Evolutionary conservation across 140 eudicot genomes (phyloP).

Genomic region (Cichorium intybus): DNA sequence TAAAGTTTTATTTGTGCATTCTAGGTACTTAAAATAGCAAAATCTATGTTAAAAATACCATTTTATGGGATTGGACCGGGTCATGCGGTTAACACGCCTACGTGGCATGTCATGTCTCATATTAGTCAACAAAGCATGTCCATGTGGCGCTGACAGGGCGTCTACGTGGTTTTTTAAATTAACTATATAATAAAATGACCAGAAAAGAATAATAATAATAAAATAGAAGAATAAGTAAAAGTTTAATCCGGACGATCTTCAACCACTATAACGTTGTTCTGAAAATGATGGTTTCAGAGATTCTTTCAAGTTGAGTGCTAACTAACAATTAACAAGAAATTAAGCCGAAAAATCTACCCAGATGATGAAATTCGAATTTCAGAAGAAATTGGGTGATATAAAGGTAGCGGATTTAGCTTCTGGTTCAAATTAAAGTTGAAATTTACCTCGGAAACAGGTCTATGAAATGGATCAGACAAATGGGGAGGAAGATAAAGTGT

Average conservation of each 20-base stretch:
- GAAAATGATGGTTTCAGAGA: constrained; percentile 17
- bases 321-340: constrained; percentile 9
- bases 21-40: no score
- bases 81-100: no score
- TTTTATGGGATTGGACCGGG: no score
- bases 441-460: constrained; percentile 91
- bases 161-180: no score
- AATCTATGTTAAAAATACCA: no score
- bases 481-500: constrained; percentile 84
- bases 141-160: no score
- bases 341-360: neutral
- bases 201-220: constrained; percentile 1
- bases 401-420: neutral
- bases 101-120: no score
- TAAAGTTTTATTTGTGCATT: no score
- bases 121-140: no score
- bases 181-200: no score
- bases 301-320: neutral
- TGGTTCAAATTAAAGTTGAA: neutral
- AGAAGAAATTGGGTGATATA: constrained; percentile 2
- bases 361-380: neutral
- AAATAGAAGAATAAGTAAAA: no score
- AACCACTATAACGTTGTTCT: constrained; percentile 5
- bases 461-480: constrained; percentile 96
- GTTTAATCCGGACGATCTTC: neutral